A percentile compares a stretch with the other conserved stretches of the same genome.
Evolutionary conservation across 78 protist genomes (phyloP).

Genomic region (Thecamonas trahens): DNA sequence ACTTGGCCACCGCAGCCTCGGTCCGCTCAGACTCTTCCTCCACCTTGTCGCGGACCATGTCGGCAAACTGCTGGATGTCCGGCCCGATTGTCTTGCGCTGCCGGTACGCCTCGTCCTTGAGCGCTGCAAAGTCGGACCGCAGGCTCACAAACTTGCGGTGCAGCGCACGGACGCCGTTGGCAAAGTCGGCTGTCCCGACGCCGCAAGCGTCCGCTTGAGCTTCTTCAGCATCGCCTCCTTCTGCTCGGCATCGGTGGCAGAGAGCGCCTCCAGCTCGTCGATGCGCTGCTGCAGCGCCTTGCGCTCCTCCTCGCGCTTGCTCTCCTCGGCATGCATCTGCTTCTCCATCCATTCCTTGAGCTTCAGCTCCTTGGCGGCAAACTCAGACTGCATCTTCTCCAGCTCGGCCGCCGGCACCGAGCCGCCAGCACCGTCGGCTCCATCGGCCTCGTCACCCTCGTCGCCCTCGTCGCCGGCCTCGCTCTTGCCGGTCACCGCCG

Average conservation of each 20-base stretch:
- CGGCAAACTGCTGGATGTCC: too few species aligned
- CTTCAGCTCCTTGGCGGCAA: not conserved
- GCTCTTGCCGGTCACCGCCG: not conserved
- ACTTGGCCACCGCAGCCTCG: conserved; percentile 1
- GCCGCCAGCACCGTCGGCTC: too few species aligned
- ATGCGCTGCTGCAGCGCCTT: not conserved
- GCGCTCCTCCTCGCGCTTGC: not conserved
- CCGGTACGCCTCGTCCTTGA: too few species aligned
- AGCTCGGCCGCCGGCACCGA: not conserved
- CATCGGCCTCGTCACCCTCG: too few species aligned
- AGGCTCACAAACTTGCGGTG: too few species aligned
- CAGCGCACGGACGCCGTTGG: too few species aligned
- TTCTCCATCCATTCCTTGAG: not conserved
- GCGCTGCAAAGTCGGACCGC: too few species aligned
- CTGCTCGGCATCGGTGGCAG: not conserved
- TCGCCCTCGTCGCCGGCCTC: not conserved
- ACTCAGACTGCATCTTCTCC: not conserved
- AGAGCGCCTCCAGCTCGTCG: not conserved
- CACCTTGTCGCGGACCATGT: not conserved
- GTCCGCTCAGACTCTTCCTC: not conserved
- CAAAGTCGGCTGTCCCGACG: too few species aligned
- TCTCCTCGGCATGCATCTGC: not conserved
- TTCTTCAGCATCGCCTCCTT: not conserved
- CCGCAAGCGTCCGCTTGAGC: too few species aligned
- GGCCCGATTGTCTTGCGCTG: too few species aligned